Percentiles rank a stretch among this genome's conserved stretches.
phyloP scores from a whole-genome alignment of 2,329 filamentous ascomycete species.

The Trichoderma sp. region DNA sequence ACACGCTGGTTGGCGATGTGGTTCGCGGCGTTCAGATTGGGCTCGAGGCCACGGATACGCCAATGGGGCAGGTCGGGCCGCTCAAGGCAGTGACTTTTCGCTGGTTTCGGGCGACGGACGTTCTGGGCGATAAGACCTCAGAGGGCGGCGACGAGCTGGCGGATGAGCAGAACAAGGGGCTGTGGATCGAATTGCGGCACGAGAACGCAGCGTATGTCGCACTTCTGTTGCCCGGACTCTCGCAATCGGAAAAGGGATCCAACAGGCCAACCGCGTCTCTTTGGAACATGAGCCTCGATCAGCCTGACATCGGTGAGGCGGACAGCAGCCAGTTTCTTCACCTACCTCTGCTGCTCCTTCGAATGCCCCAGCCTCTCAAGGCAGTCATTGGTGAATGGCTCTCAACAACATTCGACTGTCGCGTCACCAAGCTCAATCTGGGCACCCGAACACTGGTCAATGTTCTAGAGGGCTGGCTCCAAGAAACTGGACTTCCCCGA shows the following conservation, averaged over 20 bases:
- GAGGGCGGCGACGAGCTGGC: conserved; percentile 29
- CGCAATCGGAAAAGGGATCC: conserved; percentile 3
- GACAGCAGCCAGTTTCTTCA: conserved; percentile 45
- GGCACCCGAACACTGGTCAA: conserved; percentile 54
- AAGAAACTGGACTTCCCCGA: conserved; percentile 41
- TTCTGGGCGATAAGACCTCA: conserved; percentile 39
- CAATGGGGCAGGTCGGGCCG: conserved; percentile 44
- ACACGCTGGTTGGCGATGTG: conserved; percentile 59
- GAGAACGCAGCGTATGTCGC: conserved; percentile 56
- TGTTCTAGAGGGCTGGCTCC: conserved; percentile 57
- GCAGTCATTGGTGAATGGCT: conserved; percentile 55
- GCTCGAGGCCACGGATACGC: conserved; percentile 47
- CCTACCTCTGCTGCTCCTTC: conserved; percentile 56
- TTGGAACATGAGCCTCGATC: conserved; percentile 34
- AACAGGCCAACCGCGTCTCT: conserved; percentile 13
- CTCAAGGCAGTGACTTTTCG: conserved; percentile 52
- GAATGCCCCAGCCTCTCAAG: conserved; percentile 59
- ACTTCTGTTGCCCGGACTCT: conserved; percentile 50
- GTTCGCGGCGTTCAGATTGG: conserved; percentile 62
- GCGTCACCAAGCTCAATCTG: conserved; percentile 53
- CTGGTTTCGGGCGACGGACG: conserved; percentile 46
- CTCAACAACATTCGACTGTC: conserved; percentile 58
- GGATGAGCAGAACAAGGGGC: conserved; percentile 37
- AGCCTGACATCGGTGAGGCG: conserved; percentile 10
- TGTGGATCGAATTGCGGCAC: conserved; percentile 55